Evolutionary conservation across 306 rosid genomes (phyloP).

Genomic region (Citrullus colocynthis): DNA sequence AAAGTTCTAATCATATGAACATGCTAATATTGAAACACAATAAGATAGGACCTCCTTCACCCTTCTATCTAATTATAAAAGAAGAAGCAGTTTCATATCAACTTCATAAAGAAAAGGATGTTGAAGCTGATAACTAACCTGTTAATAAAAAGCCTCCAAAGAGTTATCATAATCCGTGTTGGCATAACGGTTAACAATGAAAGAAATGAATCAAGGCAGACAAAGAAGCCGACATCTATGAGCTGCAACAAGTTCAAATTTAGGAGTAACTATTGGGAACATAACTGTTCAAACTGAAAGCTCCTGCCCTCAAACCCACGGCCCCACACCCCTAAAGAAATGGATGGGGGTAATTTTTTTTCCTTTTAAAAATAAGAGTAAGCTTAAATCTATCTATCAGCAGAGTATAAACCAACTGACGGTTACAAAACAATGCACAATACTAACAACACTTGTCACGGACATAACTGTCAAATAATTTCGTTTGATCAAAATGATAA

Average conservation of each 20-base stretch:
- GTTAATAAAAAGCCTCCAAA: conserved; percentile 61
- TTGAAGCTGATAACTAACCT: conserved; percentile 46
- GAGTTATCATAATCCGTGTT: conserved; percentile 53
- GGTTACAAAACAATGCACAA: conserved; percentile 1
- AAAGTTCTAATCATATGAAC: neutral
- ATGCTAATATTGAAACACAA: neutral
- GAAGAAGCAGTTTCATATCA: conserved; percentile 6
- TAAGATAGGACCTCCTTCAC: neutral
- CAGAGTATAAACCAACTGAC: neutral
- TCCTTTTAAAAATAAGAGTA: neutral
- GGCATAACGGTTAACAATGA: conserved; percentile 96
- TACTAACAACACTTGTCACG: neutral
- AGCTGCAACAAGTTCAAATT: conserved; percentile 55
- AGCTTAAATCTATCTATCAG: neutral
- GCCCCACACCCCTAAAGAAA: neutral
- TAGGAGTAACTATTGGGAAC: conserved; percentile 13
- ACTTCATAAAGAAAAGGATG: conserved; percentile 8
- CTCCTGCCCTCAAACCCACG: neutral
- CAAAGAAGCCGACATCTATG: conserved; percentile 89
- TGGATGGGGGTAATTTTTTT: neutral
- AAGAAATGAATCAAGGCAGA: conserved; percentile 93
- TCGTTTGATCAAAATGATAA: neutral
- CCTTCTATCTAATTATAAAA: neutral
- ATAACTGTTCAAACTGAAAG: neutral
- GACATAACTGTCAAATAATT: neutral